A percentile compares a stretch with the other conserved stretches of the same genome.
Evolutionary conservation across 2,329 filamentous ascomycete species (phyloP).

Genomic region (Nothomitra cinnamomea): DNA sequence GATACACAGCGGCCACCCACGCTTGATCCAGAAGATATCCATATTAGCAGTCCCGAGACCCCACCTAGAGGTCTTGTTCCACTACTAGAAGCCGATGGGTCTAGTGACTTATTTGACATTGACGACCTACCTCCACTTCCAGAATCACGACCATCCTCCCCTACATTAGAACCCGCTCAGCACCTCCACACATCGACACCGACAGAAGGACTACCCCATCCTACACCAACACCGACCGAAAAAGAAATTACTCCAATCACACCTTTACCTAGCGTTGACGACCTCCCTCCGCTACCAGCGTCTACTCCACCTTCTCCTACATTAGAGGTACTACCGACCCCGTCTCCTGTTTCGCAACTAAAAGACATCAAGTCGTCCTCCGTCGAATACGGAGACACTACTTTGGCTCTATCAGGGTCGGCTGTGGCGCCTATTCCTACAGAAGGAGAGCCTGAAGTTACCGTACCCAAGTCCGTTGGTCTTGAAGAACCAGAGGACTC

Average conservation of each 20-base stretch:
- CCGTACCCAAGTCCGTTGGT: not conserved
- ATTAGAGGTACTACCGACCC: not conserved
- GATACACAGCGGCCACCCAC: too few relatives aligned
- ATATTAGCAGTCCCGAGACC: too few relatives aligned
- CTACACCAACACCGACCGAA: too few relatives aligned
- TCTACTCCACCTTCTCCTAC: constrained; percentile 1
- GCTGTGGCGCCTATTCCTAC: not conserved
- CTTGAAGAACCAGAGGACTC: not conserved
- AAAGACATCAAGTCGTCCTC: not conserved
- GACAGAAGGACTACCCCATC: too few relatives aligned
- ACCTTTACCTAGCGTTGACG: not conserved
- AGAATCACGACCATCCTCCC: not conserved
- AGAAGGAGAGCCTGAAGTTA: not conserved
- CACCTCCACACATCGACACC: not conserved
- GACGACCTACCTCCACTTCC: not conserved
- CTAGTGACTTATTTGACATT: not conserved
- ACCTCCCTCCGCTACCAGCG: not conserved
- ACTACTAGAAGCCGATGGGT: too few relatives aligned
- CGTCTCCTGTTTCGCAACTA: not conserved
- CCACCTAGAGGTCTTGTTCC: too few relatives aligned
- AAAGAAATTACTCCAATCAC: not conserved
- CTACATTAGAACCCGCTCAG: not conserved
- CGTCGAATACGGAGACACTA: not conserved
- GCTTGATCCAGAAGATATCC: too few relatives aligned
- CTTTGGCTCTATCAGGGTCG: not conserved